Percentiles rank a stretch among this genome's conserved stretches.
phyloP scores from a whole-genome alignment of 306 rosid genomes.

The Castanea mollissima region DNA sequence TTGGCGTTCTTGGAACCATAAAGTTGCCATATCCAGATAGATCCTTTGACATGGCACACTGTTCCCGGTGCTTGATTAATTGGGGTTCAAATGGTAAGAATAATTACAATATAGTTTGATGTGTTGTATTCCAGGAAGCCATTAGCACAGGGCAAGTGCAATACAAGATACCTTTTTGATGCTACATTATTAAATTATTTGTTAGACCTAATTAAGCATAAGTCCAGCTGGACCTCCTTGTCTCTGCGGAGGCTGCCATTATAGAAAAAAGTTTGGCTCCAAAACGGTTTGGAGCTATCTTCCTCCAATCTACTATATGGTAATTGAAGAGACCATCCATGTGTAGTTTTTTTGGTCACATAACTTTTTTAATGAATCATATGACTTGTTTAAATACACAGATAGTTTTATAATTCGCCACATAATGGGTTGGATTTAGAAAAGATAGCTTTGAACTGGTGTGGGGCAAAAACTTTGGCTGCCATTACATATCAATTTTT shows the following conservation, averaged over 20 bases:
- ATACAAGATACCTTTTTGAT: conserved; percentile 5
- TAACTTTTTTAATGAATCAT: no score
- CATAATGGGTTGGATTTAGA: no score
- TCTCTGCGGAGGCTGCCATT: neutral
- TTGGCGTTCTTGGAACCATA: conserved; percentile 82
- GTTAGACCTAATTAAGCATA: conserved; percentile 1
- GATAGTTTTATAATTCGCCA: no score
- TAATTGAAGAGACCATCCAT: no score
- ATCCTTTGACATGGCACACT: conserved; percentile 87
- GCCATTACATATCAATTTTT: neutral
- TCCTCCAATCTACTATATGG: no score
- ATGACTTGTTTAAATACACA: no score
- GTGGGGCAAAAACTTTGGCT: neutral
- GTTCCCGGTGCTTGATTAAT: conserved; percentile 81
- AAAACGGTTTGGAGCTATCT: no score
- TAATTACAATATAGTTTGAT: neutral
- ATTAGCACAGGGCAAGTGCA: neutral
- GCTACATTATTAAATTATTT: conserved; percentile 6
- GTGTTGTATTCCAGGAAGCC: neutral
- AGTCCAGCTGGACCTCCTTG: neutral
- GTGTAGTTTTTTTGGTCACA: no score
- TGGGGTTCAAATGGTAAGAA: conserved; percentile 78
- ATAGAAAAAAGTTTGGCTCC: neutral
- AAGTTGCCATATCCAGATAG: conserved; percentile 78
- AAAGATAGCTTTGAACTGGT: no score